Percentiles rank a stretch among this genome's conserved stretches.
These are phyloP conservation scores for Aurifilum marmelostoma DNA, from an alignment of 2,329 filamentous ascomycete species.

Conservation along the genomic window DNA sequence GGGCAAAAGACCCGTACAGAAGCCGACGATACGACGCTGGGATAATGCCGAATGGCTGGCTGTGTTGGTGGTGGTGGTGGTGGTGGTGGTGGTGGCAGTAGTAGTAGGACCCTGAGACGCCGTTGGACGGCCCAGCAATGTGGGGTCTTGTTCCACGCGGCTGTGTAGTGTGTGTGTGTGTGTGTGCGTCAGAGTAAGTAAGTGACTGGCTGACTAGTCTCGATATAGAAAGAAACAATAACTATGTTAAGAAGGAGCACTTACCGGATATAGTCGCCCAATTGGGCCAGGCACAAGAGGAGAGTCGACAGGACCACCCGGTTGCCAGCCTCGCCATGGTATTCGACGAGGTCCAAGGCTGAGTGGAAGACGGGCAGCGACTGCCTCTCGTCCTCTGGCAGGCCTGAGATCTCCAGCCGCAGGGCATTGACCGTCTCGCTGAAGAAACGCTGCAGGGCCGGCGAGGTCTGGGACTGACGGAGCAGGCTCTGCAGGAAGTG, in stretches of 20 bases:
- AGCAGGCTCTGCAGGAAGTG: not conserved
- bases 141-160: not conserved
- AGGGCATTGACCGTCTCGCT: not conserved
- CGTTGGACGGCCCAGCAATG: not conserved
- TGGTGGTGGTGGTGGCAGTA: not conserved
- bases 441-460: not conserved
- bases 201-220: too few species aligned
- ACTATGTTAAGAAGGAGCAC: not conserved
- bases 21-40: not conserved
- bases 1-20: not conserved
- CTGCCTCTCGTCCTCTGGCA: not conserved
- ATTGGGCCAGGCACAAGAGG: not conserved
- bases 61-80: too few species aligned
- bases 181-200: not conserved
- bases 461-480: not conserved
- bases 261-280: not conserved
- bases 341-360: not conserved
- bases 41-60: not conserved
- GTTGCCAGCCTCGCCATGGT: not conserved
- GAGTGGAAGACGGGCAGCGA: not conserved
- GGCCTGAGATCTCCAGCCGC: not conserved
- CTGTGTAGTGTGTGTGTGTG: too few species aligned
- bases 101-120: not conserved
- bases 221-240: not conserved
- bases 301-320: not conserved